Percentiles rank a stretch among this genome's conserved stretches.
Evolutionary conservation across 306 rosid genomes (phyloP).

Genomic region (Casuarina equisetifolia): DNA sequence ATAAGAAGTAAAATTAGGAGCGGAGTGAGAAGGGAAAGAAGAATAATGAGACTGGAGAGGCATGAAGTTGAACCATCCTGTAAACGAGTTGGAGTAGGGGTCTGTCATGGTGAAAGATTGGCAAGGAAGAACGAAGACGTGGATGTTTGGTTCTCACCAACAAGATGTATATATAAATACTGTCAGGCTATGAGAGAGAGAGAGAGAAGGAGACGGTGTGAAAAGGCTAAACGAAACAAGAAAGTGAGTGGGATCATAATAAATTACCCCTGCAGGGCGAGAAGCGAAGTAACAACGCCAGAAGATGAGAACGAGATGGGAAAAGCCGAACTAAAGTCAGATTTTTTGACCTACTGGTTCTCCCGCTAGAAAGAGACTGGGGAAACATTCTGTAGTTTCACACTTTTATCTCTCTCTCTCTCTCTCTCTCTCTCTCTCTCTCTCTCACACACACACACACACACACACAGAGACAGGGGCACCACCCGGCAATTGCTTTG

Average conservation of each 20-base stretch:
- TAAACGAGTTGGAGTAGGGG: slow-evolving; percentile 51
- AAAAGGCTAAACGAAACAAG: slow-evolving; percentile 25
- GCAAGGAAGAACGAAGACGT: slow-evolving; percentile 1
- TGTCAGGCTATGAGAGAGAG: background rate
- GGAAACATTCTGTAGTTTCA: slow-evolving; percentile 10
- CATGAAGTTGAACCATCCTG: slow-evolving; percentile 55
- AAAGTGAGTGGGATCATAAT: slow-evolving; percentile 36
- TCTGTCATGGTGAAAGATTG: slow-evolving; percentile 48
- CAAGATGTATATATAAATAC: background rate
- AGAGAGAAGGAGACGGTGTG: slow-evolving; percentile 16
- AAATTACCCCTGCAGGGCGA: slow-evolving; percentile 52
- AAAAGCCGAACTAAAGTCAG: slow-evolving; percentile 51
- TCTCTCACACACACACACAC: background rate
- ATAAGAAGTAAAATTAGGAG: background rate
- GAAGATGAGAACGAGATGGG: slow-evolving; percentile 30
- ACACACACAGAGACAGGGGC: background rate
- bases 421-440: background rate
- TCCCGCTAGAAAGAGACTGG: slow-evolving; percentile 30
- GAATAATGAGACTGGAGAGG: slow-evolving; percentile 40
- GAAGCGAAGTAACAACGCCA: slow-evolving; percentile 21
- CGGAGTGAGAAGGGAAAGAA: background rate
- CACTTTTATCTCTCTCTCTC: background rate
- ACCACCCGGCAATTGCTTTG: slow-evolving; percentile 32
- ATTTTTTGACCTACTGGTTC: slow-evolving; percentile 54
- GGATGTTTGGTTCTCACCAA: slow-evolving; percentile 20